Conservation (phyloP, 2,329 filamentous ascomycete species). For the Fusarium globosum region DNA sequence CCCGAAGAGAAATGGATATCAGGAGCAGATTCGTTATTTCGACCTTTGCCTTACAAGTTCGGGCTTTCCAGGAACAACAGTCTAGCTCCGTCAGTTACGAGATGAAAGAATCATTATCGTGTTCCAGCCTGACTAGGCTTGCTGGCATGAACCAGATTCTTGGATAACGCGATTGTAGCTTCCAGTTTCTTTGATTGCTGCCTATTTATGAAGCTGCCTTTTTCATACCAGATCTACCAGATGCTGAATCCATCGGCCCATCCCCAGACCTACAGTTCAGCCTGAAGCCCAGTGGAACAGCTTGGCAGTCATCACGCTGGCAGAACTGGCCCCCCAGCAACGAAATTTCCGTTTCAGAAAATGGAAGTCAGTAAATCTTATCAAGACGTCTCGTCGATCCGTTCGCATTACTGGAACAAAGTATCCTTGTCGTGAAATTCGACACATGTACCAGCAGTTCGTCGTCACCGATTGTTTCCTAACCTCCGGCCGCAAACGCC, state of each 20-base stretch:
- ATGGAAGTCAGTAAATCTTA: slow-evolving; percentile 17
- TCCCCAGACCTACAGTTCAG: slow-evolving; percentile 11
- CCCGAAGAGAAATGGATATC: not conserved
- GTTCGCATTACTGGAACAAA: slow-evolving; percentile 5
- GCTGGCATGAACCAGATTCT: slow-evolving; percentile 4
- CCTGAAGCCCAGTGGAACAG: slow-evolving; percentile 13
- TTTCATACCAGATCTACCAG: slow-evolving; percentile 17
- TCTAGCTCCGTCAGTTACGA: not conserved
- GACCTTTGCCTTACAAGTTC: not conserved
- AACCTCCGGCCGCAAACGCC: not conserved
- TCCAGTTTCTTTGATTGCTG: slow-evolving; percentile 1
- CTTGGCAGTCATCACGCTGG: slow-evolving; percentile 15
- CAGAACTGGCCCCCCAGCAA: not conserved
- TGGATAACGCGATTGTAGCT: slow-evolving; percentile 5
- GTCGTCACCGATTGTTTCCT: not conserved
- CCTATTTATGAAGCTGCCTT: slow-evolving; percentile 4
- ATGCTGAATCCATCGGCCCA: not conserved
- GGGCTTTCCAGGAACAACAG: not conserved
- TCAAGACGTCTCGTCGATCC: slow-evolving; percentile 3
- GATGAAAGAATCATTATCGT: slow-evolving; percentile 3
- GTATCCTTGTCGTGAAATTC: slow-evolving; percentile 5
- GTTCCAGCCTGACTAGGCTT: slow-evolving; percentile 6
- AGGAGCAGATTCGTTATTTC: not conserved
- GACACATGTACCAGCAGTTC: not conserved
- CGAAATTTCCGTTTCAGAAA: slow-evolving; percentile 17